phyloP scores from a whole-genome alignment of 2,329 filamentous ascomycete species.

The Curvularia sp. region DNA sequence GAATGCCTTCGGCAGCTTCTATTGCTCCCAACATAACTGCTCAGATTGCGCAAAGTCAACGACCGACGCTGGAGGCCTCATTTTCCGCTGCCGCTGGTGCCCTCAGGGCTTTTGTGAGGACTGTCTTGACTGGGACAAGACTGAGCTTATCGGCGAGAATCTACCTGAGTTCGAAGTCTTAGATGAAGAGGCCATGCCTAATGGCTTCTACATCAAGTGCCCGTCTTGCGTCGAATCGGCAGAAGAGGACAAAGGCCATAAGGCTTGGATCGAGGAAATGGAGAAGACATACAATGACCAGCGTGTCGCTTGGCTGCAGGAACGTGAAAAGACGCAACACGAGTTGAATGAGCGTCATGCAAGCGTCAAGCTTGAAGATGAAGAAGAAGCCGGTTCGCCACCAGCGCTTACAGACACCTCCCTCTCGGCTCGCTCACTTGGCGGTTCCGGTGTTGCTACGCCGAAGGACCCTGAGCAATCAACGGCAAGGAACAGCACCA shows the following conservation, averaged over 20 bases:
- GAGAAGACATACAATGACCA: constrained; percentile 35
- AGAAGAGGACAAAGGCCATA: constrained; percentile 28
- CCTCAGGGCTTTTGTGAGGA: constrained; percentile 65
- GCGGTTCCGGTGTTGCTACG: constrained; percentile 32
- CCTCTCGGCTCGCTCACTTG: constrained; percentile 31
- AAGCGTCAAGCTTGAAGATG: constrained; percentile 13
- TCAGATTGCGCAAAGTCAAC: constrained; percentile 61
- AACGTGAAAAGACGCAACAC: constrained; percentile 26
- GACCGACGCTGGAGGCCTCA: constrained; percentile 56
- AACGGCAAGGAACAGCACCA: constrained; percentile 3
- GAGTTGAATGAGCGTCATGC: constrained; percentile 23
- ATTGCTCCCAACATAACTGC: constrained; percentile 65
- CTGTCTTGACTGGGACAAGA: constrained; percentile 62
- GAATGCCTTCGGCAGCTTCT: constrained; percentile 54
- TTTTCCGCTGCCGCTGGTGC: constrained; percentile 64
- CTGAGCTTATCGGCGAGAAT: constrained; percentile 59
- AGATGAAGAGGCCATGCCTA: constrained; percentile 50
- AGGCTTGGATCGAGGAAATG: constrained; percentile 33
- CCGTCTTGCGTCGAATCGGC: constrained; percentile 47
- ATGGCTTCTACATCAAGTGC: constrained; percentile 63
- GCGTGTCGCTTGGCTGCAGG: constrained; percentile 30
- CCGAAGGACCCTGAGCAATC: constrained; percentile 21
- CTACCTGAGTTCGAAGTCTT: constrained; percentile 62
- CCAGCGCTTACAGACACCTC: constrained; percentile 39
- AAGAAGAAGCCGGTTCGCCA: constrained; percentile 28